phyloP scores from a whole-genome alignment of 129 eudicot genomes.

The Flaveria linearis region DNA sequence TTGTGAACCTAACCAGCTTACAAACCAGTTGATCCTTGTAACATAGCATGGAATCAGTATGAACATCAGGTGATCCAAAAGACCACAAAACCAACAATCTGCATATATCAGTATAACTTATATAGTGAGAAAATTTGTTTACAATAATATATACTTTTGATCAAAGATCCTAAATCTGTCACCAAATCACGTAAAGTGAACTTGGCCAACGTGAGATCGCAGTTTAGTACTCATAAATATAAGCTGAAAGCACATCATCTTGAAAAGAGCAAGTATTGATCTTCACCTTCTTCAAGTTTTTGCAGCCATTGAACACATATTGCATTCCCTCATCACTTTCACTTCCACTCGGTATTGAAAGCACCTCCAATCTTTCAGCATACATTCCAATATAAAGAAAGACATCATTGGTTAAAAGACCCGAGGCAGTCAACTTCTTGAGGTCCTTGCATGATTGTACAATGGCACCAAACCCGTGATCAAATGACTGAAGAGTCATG shows the following conservation, averaged over 20 bases:
- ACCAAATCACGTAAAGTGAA: background rate
- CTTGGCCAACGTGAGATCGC: conserved; percentile 78
- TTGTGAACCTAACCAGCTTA: too few species aligned
- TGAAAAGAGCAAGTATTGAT: conserved; percentile 51
- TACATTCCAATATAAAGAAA: conserved; percentile 86
- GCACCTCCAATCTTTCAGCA: conserved; percentile 73
- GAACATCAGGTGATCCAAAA: background rate
- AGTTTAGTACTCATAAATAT: conserved; percentile 60
- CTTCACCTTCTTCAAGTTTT: conserved; percentile 66
- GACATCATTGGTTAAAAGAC: conserved; percentile 68
- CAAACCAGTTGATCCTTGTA: too few species aligned
- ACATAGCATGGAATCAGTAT: background rate
- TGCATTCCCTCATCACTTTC: conserved; percentile 70
- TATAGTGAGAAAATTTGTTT: background rate
- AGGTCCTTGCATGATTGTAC: conserved; percentile 71
- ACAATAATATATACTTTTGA: background rate
- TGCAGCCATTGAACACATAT: conserved; percentile 75
- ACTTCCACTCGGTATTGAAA: conserved; percentile 67
- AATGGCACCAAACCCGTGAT: conserved; percentile 79
- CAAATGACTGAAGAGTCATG: conserved; percentile 64
- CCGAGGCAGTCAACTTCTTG: conserved; percentile 64
- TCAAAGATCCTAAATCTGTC: background rate
- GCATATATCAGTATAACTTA: too few species aligned
- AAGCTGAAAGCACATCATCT: conserved; percentile 49
- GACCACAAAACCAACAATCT: too few species aligned